Base-by-base conservation (phyloP, 202 grass and related monocot genomes). In the Panicum virgatum region DNA sequence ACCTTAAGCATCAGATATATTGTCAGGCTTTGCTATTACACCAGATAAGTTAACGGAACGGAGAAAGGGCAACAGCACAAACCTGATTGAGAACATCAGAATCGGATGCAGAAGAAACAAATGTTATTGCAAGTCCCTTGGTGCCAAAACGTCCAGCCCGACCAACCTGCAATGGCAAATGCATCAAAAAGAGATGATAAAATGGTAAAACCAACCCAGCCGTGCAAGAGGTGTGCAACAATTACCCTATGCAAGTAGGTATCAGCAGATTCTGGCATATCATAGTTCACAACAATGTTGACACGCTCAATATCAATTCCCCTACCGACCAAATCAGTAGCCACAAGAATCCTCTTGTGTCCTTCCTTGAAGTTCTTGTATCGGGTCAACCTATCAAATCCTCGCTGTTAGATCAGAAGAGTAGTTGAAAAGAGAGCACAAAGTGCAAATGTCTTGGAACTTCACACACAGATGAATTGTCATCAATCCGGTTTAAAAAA, bases 301-400 rank as follows among this genome's bases (percentile, higher is more conserved):
- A 99, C 93, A 14, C 96, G 96, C 43, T 99, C 93, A 40, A 99
- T 99, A 64, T 99, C 96, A 48, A 99, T 99, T 56, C 96, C 96
- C 80, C 96, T 96, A 54, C 96, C 96, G 25, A 99, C 93, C 48
- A 99, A 80, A 91, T 99, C 93, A 0, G 96, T 99, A 39, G 96
- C 96, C 34, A 94, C 96, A 61, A 99, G 89, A 77, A 99, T 99
- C 44, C 96, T 93, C 78, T 99, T 99, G 83, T 96, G 96, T 4
- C 96, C 96, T 93, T 99, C 96, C 87, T 99, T 99, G 80, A 99
- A 99, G 67, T 88, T 93, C 66, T 99, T 96, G 89, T 99, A 99
- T 50, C 89, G 90, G 1, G 91, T 99, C 26, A 99, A 67, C 89
- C 94, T 97, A 59, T 34, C 43, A 82, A 75, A 84, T 18, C 19